Conservation (phyloP, 192 early-diverging fungal genomes). For the Podila epicladia region DNA sequence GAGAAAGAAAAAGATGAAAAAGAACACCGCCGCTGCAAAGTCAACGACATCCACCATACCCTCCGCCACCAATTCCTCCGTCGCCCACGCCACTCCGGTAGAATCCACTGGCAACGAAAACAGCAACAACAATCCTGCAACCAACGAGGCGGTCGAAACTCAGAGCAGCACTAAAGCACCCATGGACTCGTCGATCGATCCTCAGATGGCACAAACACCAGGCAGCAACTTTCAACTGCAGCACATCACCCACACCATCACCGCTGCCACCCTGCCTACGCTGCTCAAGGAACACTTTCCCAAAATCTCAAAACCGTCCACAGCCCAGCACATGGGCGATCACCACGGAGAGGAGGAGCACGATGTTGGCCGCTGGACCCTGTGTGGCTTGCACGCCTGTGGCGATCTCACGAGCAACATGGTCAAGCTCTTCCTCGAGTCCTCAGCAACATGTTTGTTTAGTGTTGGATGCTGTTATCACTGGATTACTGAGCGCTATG, state of each 20-base stretch:
- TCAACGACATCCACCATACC: constrained; percentile 14
- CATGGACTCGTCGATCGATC: constrained; percentile 24
- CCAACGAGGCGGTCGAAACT: background rate
- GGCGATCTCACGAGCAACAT: constrained; percentile 83
- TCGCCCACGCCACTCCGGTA: background rate
- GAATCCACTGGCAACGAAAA: background rate
- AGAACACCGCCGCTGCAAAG: background rate
- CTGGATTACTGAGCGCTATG: constrained; percentile 67
- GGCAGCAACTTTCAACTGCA: constrained; percentile 51
- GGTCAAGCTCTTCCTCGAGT: constrained; percentile 70
- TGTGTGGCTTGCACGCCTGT: constrained; percentile 88
- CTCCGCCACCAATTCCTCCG: constrained; percentile 11
- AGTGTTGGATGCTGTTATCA: constrained; percentile 92
- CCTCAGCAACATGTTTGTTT: constrained; percentile 64
- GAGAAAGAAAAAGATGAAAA: constrained; percentile 18
- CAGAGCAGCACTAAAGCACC: constrained; percentile 7
- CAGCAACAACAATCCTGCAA: background rate
- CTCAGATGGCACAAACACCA: constrained; percentile 24
- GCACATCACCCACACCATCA: constrained; percentile 58
- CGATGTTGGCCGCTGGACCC: constrained; percentile 62
- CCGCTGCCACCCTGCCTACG: constrained; percentile 51
- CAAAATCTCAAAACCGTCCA: constrained; percentile 13
- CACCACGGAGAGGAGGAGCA: constrained; percentile 5
- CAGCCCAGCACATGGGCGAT: background rate
- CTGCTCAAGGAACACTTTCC: constrained; percentile 53